A percentile compares a stretch with the other conserved stretches of the same genome.
phyloP scores from a whole-genome alignment of 31 red algal genomes.

The Endocladia muricata region DNA sequence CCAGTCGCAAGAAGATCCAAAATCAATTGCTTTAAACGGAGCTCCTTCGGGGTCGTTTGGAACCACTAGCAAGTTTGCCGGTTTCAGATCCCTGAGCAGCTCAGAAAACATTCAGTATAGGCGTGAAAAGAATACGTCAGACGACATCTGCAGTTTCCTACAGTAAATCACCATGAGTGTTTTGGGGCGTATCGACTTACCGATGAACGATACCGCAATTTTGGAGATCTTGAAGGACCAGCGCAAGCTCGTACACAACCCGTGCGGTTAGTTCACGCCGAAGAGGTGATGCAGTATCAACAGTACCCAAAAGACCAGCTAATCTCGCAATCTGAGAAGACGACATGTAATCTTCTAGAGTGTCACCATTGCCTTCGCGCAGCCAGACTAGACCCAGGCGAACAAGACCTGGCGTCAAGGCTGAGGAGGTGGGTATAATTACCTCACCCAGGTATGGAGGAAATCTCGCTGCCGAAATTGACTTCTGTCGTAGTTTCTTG shows the following conservation, averaged over 20 bases:
- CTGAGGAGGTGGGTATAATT: constrained; percentile 11
- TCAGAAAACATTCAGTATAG: no score
- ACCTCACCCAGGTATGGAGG: constrained; percentile 49
- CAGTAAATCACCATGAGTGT: no score
- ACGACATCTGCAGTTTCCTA: no score
- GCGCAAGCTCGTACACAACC: constrained; percentile 36
- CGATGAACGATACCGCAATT: constrained; percentile 69
- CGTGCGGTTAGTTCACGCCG: constrained; percentile 21
- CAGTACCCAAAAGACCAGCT: constrained; percentile 16
- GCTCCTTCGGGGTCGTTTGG: constrained; percentile 26
- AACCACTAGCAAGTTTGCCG: constrained; percentile 64
- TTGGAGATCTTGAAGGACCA: constrained; percentile 56
- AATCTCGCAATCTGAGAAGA: constrained; percentile 13
- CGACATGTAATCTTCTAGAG: constrained; percentile 54
- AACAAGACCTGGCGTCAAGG: constrained; percentile 18
- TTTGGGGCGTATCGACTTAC: no score
- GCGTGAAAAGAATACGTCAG: no score
- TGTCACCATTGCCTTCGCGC: constrained; percentile 51
- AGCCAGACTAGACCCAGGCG: constrained; percentile 67
- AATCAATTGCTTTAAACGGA: constrained; percentile 82
- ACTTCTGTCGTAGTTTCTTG: constrained; percentile 34
- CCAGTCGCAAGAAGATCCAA: constrained; percentile 91
- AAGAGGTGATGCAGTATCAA: not conserved
- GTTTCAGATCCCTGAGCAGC: constrained; percentile 64
- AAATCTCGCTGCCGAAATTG: constrained; percentile 8